These are phyloP conservation scores for Penicillium sp. DNA, from an alignment of 2,329 filamentous ascomycete species.

Conservation along the genomic window DNA sequence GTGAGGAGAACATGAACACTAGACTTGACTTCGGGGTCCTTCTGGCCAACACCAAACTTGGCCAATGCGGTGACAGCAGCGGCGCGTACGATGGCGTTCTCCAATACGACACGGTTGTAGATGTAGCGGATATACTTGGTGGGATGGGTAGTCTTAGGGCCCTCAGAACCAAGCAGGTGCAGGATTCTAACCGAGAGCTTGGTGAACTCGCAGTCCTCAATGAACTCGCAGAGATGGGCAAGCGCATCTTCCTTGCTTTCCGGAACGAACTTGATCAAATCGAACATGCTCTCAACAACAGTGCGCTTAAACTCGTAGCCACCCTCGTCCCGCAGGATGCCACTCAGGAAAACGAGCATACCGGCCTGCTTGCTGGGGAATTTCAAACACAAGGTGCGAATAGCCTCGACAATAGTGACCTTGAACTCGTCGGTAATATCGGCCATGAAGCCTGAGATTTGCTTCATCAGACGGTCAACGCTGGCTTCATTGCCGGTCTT, in stretches of 20 bases:
- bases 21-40: constrained; percentile 93
- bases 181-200: constrained; percentile 94
- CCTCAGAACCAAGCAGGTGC: constrained; percentile 89
- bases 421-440: constrained; percentile 99
- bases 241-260: constrained; percentile 76
- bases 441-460: constrained; percentile 96
- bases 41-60: constrained; percentile 96
- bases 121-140: constrained; percentile 99
- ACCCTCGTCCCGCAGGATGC: constrained; percentile 93
- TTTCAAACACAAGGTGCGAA: constrained; percentile 92
- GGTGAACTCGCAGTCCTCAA: constrained; percentile 98
- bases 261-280: constrained; percentile 97
- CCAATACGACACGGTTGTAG: constrained; percentile 95
- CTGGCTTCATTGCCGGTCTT: constrained; percentile 98
- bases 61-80: constrained; percentile 92
- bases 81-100: constrained; percentile 93
- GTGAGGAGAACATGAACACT: constrained; percentile 91
- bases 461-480: constrained; percentile 96
- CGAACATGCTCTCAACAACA: constrained; percentile 98
- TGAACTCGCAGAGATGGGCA: constrained; percentile 96
- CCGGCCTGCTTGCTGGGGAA: constrained; percentile 97
- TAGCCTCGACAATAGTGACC: constrained; percentile 99
- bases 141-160: constrained; percentile 89
- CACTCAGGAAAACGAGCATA: constrained; percentile 95
- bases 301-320: constrained; percentile 98